Conservation (phyloP, 2,329 filamentous ascomycete species). For the Mollisiaceae sp. region DNA sequence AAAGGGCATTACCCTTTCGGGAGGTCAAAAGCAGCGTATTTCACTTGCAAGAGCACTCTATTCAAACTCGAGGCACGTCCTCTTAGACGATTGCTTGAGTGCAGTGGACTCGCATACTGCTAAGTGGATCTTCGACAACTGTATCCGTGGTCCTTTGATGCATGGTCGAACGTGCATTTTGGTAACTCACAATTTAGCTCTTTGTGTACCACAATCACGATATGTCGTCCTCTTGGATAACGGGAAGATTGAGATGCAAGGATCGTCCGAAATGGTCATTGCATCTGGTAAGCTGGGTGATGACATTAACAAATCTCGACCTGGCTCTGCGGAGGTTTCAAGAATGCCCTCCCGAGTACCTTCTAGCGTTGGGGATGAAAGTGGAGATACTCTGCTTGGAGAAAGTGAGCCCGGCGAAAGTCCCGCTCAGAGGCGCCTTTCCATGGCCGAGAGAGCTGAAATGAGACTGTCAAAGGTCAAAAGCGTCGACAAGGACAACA, state of each 20-base stretch:
- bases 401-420: constrained; percentile 50
- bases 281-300: constrained; percentile 88
- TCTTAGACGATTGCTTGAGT: constrained; percentile 94
- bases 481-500: constrained; percentile 40
- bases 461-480: constrained; percentile 46
- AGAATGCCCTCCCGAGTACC: constrained; percentile 77
- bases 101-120: constrained; percentile 97
- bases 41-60: constrained; percentile 97
- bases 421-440: constrained; percentile 46
- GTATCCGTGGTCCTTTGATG: constrained; percentile 90
- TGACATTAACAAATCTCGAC: constrained; percentile 76
- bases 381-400: constrained; percentile 56
- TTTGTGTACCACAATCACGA: constrained; percentile 81
- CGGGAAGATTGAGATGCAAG: constrained; percentile 77
- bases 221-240: constrained; percentile 88
- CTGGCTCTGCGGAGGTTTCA: constrained; percentile 72
- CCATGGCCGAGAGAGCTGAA: constrained; percentile 46
- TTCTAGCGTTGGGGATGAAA: constrained; percentile 73
- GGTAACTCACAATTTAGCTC: constrained; percentile 92
- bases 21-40: constrained; percentile 96
- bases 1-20: constrained; percentile 95
- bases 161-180: constrained; percentile 86
- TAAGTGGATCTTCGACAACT: constrained; percentile 97
- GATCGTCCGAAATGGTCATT: constrained; percentile 78
- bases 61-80: constrained; percentile 86